Base-by-base conservation (phyloP, 768 basidiomycete genomes). In the Scleroderma bovista region DNA sequence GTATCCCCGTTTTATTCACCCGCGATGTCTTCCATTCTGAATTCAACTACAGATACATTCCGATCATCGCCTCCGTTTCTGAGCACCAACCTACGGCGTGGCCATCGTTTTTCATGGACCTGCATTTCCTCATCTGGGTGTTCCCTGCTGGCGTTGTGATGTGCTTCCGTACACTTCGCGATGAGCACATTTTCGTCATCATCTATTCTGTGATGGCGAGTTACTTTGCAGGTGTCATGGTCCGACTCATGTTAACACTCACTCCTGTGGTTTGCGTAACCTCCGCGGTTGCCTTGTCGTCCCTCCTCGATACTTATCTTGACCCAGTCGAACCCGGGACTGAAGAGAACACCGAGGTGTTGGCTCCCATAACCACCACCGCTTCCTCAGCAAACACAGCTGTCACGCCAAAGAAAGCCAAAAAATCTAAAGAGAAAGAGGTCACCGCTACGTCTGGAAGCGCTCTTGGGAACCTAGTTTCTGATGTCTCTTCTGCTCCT, bases 191-290 rank as follows among this genome's bases (percentile, higher is more conserved):
- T 55, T 99, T 99, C 67, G 90, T 99, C 60, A 95, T 99, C 73
- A 93, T 98, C 69, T 99, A 98, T 68, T 85, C 96, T 20, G 81
- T 91, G 55, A 82, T 98, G 62, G 92, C 88, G 43, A 93, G 91
- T 67, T 99, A 99, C 77, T 99, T 99, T 62, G 95, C 96, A 5
- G 96, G 96, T 38, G 95, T 99, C 65, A 99, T 99, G 96, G 96
- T 99, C 55, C 93, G 96, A 50, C 78, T 98, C 52, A 98, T 99
- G 92, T 78, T 99, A 48, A 88, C 96, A 22, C 83, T 99, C 50
- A 98, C 95, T 0, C 96, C 96, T 1, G 88, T 95, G 50, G 96
- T 98, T 40, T 99, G 96, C 63, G 89, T 98, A 51, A 67, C 92
- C 16, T 84, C 92, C 16, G 96, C 96, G 6, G 84, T 98, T 26